Percentiles rank a stretch among this genome's conserved stretches.
Evolutionary conservation across 2,329 filamentous ascomycete species (phyloP).

Genomic region (Curvularia sp.): DNA sequence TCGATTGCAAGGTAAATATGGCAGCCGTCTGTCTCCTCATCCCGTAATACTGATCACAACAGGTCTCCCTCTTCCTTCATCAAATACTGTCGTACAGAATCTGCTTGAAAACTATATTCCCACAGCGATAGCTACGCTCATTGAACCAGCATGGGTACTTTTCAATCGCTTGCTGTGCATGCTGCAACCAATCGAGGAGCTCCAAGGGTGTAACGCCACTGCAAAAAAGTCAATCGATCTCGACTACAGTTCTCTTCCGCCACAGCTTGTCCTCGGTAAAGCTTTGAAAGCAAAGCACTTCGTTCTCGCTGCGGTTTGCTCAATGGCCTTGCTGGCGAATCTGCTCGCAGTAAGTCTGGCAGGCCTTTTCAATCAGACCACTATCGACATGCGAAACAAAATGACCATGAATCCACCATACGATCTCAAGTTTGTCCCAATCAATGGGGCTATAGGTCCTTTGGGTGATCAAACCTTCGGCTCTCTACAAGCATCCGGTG

Average conservation of each 20-base stretch:
- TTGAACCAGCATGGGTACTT: conserved; percentile 65
- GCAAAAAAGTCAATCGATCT: conserved; percentile 48
- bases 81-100: conserved; percentile 49
- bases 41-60: background rate
- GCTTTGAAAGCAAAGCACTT: conserved; percentile 57
- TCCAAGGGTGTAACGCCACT: conserved; percentile 52
- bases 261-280: conserved; percentile 58
- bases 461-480: background rate
- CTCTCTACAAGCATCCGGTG: conserved; percentile 21
- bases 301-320: conserved; percentile 57
- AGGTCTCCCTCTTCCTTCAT: conserved; percentile 23
- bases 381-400: conserved; percentile 13
- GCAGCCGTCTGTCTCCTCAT: conserved; percentile 36
- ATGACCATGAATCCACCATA: conserved; percentile 20
- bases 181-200: conserved; percentile 62
- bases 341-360: conserved; percentile 61
- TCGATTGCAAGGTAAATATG: conserved; percentile 40
- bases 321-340: conserved; percentile 59
- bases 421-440: conserved; percentile 28
- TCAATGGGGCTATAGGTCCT: conserved; percentile 39
- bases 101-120: conserved; percentile 61
- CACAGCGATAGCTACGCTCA: conserved; percentile 60
- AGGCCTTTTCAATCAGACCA: conserved; percentile 57
- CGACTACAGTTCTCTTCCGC: conserved; percentile 63
- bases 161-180: conserved; percentile 62